Base-by-base conservation (phyloP, 2,329 filamentous ascomycete genomes). In the Orbilia quercus region DNA sequence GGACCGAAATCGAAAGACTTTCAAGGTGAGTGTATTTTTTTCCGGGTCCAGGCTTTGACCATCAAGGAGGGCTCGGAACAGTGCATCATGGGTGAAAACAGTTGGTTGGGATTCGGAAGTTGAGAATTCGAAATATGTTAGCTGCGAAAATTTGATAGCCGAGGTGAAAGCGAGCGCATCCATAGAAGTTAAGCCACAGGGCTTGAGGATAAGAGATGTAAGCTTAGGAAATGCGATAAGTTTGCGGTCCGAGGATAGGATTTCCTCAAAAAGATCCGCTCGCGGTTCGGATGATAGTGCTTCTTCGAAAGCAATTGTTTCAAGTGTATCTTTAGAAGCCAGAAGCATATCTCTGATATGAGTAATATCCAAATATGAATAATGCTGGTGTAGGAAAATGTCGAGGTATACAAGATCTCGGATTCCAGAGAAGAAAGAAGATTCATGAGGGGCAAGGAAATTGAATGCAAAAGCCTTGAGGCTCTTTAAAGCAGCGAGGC, bases 41-140 rank as follows among this genome's bases (percentile, higher is more conserved):
- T 40, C 25, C 2, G 25, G n/a, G 18, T 48, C 20, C 7, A 51
- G 16, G 20, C 45, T 38, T 9, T 59, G 53, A 1, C 36, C 31
- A 2, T 60, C 16, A 9, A 47, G 28, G 5, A 72, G 40, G 7
- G 45, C 53, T n/a, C 53, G 18, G 18, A 72, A 72, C 2, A 72
- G 16, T 6, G 36, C 51, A 6, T 60, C 25, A 22, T 72, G 67
- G 53, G 45, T 62, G 16, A 71, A 58, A n/a, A 14, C 25, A 57
- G 28, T 51, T 12, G 42, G 31, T 23, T 44, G 1, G 20, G 54
- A 36, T 22, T 54, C 34, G 1, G n/a, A 40, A 2, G 59, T 65
- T 42, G 67, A 72, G n/a, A 72, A 72, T 20, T 72, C 67, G 16
- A 72, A 55, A 28, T 72, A 72, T 25, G 67, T 72, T 1, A 72